phyloP scores from a whole-genome alignment of 768 basidiomycete genomes.

The Multifurca ochricompacta region DNA sequence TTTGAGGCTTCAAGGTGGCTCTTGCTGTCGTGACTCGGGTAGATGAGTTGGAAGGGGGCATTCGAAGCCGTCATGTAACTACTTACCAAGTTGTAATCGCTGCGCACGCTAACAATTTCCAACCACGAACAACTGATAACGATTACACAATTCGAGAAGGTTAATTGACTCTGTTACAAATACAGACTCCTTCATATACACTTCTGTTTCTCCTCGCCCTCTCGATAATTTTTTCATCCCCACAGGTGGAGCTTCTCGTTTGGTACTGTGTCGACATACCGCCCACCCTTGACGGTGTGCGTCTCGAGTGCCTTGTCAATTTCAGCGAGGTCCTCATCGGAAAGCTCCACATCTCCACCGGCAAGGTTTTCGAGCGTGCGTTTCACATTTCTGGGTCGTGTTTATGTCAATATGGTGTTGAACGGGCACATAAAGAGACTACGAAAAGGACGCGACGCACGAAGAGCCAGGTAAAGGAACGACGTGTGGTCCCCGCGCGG shows the following conservation, averaged over 20 bases:
- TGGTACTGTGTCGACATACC: constrained; percentile 29
- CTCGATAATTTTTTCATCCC: too few relatives aligned
- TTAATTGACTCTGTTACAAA: too few relatives aligned
- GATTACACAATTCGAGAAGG: too few relatives aligned
- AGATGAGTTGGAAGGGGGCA: too few relatives aligned
- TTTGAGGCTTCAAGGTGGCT: too few relatives aligned
- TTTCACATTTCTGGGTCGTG: constrained; percentile 29
- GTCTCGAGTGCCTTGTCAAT: constrained; percentile 33
- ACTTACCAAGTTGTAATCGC: too few relatives aligned
- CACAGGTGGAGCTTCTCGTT: constrained; percentile 27
- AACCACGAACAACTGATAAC: too few relatives aligned
- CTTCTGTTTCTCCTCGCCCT: too few relatives aligned
- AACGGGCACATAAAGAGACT: neutral
- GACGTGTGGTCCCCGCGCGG: constrained; percentile 30
- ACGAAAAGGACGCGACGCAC: constrained; percentile 21
- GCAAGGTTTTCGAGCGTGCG: constrained; percentile 38
- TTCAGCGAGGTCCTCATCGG: constrained; percentile 30
- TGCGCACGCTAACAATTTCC: too few relatives aligned
- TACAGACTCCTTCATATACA: too few relatives aligned
- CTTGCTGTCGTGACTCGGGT: too few relatives aligned
- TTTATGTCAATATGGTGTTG: neutral
- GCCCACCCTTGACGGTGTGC: constrained; percentile 32
- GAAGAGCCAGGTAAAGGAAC: constrained; percentile 43
- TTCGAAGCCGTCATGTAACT: too few relatives aligned
- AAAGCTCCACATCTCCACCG: constrained; percentile 32